phyloP scores from a whole-genome alignment of 352 stramenopile genomes.

The Phytophthora colocasiae region DNA sequence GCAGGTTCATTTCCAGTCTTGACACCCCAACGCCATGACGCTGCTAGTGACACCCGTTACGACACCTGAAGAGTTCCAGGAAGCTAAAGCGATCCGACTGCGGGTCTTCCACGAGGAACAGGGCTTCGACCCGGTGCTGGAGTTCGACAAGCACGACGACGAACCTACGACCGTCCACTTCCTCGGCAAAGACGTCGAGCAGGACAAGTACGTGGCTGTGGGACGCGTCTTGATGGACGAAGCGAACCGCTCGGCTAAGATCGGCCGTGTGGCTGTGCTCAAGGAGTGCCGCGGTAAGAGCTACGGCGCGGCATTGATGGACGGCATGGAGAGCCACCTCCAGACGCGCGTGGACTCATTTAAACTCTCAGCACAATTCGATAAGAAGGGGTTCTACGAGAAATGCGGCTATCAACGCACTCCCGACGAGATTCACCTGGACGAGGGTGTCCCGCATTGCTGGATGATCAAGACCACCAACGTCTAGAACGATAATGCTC shows the following conservation, averaged over 20 bases:
- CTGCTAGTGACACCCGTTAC: slow-evolving; percentile 50
- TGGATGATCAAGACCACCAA: slow-evolving; percentile 39
- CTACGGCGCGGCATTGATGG: slow-evolving; percentile 56
- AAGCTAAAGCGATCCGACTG: slow-evolving; percentile 52
- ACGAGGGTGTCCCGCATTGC: slow-evolving; percentile 42
- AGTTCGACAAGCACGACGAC: slow-evolving; percentile 59
- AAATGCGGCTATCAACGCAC: slow-evolving; percentile 39
- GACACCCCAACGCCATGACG: slow-evolving; percentile 25
- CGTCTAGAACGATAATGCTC: slow-evolving; percentile 11
- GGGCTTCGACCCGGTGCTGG: slow-evolving; percentile 42
- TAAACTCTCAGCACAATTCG: slow-evolving; percentile 54
- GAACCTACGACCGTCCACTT: slow-evolving; percentile 58
- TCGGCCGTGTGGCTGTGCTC: slow-evolving; percentile 67
- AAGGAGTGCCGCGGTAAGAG: slow-evolving; percentile 61
- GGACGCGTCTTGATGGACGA: slow-evolving; percentile 51
- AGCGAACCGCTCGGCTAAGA: slow-evolving; percentile 44
- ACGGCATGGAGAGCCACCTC: slow-evolving; percentile 42
- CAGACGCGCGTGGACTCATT: slow-evolving; percentile 40
- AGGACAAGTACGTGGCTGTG: slow-evolving; percentile 61
- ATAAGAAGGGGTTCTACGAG: slow-evolving; percentile 41
- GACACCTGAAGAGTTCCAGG: slow-evolving; percentile 45
- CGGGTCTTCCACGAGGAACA: slow-evolving; percentile 67
- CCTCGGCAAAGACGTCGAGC: slow-evolving; percentile 57
- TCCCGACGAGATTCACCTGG: slow-evolving; percentile 38
- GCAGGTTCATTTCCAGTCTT: slow-evolving; percentile 8